Base-by-base conservation (phyloP, 768 basidiomycete species). In the Scleroderma bovista region DNA sequence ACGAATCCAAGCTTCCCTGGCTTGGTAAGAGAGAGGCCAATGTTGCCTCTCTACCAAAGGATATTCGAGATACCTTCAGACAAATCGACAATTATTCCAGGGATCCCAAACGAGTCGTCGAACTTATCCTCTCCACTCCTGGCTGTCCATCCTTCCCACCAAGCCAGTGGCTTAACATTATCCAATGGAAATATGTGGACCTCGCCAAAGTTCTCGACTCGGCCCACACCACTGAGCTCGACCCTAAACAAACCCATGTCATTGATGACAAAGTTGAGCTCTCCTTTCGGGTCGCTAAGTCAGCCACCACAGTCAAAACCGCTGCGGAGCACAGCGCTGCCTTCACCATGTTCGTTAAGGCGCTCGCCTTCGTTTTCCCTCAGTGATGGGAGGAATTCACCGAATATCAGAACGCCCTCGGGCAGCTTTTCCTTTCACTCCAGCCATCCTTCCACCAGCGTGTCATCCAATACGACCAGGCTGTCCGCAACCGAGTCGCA, bases 401-500 rank as follows among this genome's bases (percentile, higher is more conserved):
- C 1, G 34, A 36, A 13, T 13, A 36, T 17, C 34, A 36, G 17
- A 1, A 1, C 8, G 9, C 8, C 13, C 13, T 36, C 15, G 34
- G 34, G 6, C 17, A 17, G 6, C 34, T 36, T 13, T 36, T 36
- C 34, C 34, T 10, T 13, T 36, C 34, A 13, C 8, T 36, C 73
- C 50, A 37, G 55, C 5, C 67, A 54, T 47, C 70, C 74, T 52
- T 53, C 56, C 26, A 29, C 9, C 5, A 9, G 9, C 4, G 26
- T 4, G 26, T 29, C 9, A 29, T 29, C 9, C 5, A 29, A 5
- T 29, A 29, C 9, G 26, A 29, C 26, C 26, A 29, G 20, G 67
- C 65, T 0, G 48, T 70, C 16, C 41, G 70, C 2, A 57, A 59
- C 3, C 15, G 43, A 7, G 61, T 67, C 20, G 55, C 47, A 29